phyloP scores from a whole-genome alignment of 257 asterid species.

The Solanum raphanifolium region DNA sequence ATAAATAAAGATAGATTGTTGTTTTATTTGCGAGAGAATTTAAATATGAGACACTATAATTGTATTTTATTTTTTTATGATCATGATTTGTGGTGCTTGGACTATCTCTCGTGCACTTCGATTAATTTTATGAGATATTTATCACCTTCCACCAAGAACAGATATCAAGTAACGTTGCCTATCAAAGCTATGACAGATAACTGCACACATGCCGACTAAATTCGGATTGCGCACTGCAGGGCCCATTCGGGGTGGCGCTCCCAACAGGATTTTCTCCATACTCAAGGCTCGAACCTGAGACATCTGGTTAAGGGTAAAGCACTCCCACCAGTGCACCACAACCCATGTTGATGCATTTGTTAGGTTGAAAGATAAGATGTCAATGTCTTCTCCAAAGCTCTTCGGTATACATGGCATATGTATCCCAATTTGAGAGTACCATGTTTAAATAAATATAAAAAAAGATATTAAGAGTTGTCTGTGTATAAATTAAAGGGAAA shows the following conservation, averaged over 20 bases:
- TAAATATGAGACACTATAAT: background rate
- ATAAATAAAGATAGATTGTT: background rate
- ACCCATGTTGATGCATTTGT: too few species aligned
- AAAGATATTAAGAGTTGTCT: background rate
- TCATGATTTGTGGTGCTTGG: too few species aligned
- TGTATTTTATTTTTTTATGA: background rate
- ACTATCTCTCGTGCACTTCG: rapidly evolving
- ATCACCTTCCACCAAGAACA: background rate
- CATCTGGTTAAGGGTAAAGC: too few species aligned
- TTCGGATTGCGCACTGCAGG: too few species aligned
- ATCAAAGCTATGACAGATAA: too few species aligned
- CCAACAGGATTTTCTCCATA: too few species aligned
- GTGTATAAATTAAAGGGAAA: background rate
- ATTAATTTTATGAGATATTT: too few species aligned
- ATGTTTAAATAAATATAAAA: background rate
- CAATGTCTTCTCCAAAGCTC: background rate
- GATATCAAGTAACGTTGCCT: rapidly evolving
- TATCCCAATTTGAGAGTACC: background rate
- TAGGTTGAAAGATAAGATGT: background rate
- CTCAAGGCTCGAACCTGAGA: too few species aligned
- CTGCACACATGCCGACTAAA: background rate
- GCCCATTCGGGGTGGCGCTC: too few species aligned
- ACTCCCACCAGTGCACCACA: too few species aligned
- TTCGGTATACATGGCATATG: background rate
- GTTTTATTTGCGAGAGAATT: background rate